Base-by-base conservation (phyloP, 2,329 filamentous ascomycete genomes). In the Colletotrichum sp. region DNA sequence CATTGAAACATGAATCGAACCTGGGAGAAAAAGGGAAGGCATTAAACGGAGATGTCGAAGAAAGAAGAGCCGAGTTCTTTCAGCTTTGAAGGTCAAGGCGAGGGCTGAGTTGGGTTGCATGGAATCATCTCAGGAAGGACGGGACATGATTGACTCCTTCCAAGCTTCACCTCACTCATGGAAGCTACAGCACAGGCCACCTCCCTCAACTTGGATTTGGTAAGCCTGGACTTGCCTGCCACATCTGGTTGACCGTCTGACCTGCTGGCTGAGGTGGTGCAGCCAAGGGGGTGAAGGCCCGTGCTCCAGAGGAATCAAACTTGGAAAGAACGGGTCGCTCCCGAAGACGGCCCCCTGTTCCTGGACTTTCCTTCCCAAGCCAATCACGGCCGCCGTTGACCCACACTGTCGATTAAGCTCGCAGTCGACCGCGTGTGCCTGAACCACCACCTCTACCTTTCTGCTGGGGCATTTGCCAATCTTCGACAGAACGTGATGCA, bases 311-410 rank as follows among this genome's bases (percentile, higher is more conserved):
- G 66, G 39, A 44, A 49, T 72, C 73, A 26, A 72, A 72, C 39
- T 59, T 55, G 73, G 71, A 71, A 75, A 75, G 65, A 71, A 77
- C 71, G 75, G 75, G 75, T 77, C 71, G 36, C 49, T 77, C 71
- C 71, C 71, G 71, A 65, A 12, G 21, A 52, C 15, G 55, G 44
- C 21, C 60, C 73, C 75, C 75, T 71, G 71, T 71, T 65, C 66
- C 65, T 24, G 6, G 30, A 55, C 21, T 49, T 30, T 24, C 24
- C 32, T 28, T 16, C 44, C 28, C 13, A 18, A 63, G 8, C 75
- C 75, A 77, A 77, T 77, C 66, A 77, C 9, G 55, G 6, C 21
- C 6, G 32, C 49, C 72, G 75, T 24, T 71, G 65, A 44, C 21
- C 71, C 65, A 55, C 62, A 70, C 60, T 67, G n/a, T 15, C 32